Evolutionary conservation across 106 monocot genomes (phyloP).

Genomic region (Dendrobium nobile): DNA sequence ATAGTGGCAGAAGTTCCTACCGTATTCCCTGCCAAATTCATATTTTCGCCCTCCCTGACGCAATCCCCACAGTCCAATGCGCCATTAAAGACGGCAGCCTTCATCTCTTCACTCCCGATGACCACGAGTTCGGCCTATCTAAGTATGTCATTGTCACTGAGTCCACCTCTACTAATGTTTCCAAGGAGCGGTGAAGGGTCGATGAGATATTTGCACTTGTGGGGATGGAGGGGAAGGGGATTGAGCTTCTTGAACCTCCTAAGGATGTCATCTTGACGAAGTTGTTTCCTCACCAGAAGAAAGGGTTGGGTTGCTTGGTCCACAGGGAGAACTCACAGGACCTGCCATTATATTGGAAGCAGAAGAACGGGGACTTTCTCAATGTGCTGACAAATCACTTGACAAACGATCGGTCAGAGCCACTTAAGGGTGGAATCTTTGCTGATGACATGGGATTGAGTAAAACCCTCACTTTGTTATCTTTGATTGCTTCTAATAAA

Average conservation of each 20-base stretch:
- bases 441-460: conserved; percentile 98
- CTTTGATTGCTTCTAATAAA: conserved; percentile 57
- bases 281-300: conserved; percentile 84
- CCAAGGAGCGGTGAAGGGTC: conserved; percentile 18
- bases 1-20: conserved; percentile 30
- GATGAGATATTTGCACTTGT: conserved; percentile 67
- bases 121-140: conserved; percentile 61
- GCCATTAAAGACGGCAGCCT: conserved; percentile 40
- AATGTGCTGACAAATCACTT: conserved; percentile 70
- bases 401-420: conserved; percentile 49
- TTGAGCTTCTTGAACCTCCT: conserved; percentile 35
- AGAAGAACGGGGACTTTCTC: conserved; percentile 31
- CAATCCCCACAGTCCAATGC: conserved; percentile 22
- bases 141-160: conserved; percentile 57
- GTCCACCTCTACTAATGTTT: neutral
- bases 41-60: conserved; percentile 51
- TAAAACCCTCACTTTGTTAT: conserved; percentile 81
- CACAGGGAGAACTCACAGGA: conserved; percentile 48
- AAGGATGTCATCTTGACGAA: conserved; percentile 52
- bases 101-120: conserved; percentile 23
- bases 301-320: conserved; percentile 81
- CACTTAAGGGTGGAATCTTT: conserved; percentile 80
- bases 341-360: conserved; percentile 86
- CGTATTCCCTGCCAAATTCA: conserved; percentile 86
- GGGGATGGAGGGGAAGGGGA: conserved; percentile 17